Conservation (phyloP, 441 rosid genomes). For the Euphorbia schlechtendalii region DNA sequence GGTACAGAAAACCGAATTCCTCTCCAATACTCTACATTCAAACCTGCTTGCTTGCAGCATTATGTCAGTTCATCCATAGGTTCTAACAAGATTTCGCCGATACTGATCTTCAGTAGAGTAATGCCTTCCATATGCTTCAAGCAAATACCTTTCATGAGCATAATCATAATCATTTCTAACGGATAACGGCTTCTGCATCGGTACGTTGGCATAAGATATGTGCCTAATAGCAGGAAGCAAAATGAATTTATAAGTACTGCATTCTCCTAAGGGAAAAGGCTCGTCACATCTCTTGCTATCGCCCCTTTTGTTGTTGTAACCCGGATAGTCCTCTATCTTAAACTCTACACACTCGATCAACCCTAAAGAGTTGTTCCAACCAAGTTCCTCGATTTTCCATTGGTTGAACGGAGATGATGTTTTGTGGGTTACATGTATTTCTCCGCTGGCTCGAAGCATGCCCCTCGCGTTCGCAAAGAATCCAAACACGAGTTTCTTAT, state of each 20-base stretch:
- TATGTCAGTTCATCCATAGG: no score
- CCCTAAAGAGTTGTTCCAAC: conserved; percentile 25
- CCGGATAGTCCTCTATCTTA: conserved; percentile 35
- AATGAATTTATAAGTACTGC: conserved; percentile 45
- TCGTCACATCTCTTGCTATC: conserved; percentile 38
- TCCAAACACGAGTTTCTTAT: conserved; percentile 29
- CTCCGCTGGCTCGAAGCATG: conserved; percentile 37
- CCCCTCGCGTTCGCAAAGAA: conserved; percentile 40
- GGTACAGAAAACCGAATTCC: no score
- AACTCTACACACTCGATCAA: conserved; percentile 26
- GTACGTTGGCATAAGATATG: background rate
- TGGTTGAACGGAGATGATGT: conserved; percentile 32
- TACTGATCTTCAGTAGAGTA: no score
- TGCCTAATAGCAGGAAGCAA: conserved; percentile 19
- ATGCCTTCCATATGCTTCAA: no score
- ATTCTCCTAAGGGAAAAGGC: conserved; percentile 37
- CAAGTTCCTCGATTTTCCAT: conserved; percentile 57
- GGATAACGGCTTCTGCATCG: no score
- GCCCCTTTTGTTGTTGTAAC: conserved; percentile 54
- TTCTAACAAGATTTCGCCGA: no score
- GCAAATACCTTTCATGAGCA: no score
- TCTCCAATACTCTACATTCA: no score
- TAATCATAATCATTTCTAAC: no score
- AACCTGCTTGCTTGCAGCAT: no score
- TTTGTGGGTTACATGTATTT: conserved; percentile 58